Conservation (phyloP, 176 grass and related monocot species). For the Aegilops umbellulata region DNA sequence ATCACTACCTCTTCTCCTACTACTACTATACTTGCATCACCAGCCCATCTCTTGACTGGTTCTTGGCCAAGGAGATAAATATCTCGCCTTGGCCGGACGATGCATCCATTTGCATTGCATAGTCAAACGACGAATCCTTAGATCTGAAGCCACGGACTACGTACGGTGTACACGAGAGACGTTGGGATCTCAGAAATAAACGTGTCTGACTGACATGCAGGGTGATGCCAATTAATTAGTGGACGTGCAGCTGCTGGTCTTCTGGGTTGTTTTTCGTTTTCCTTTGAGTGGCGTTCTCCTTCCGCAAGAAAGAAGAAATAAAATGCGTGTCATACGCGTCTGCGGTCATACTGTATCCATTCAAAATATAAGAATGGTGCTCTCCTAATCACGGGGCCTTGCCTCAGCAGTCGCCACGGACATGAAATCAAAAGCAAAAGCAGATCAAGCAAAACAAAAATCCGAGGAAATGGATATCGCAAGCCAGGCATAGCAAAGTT, state of each 20-base stretch:
- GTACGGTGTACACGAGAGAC: background rate
- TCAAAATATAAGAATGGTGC: too few species aligned
- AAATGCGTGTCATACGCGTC: too few species aligned
- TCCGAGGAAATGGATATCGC: too few species aligned
- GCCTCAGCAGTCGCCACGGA: too few species aligned
- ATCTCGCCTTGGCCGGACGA: background rate
- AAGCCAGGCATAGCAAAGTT: background rate
- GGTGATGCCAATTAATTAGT: background rate
- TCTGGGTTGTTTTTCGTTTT: background rate
- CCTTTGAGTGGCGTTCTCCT: background rate
- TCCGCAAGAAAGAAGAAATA: background rate
- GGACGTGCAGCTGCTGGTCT: background rate
- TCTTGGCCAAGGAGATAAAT: conserved; percentile 9
- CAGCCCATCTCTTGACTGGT: conserved; percentile 23
- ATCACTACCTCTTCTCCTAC: background rate
- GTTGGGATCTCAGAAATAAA: conserved; percentile 2
- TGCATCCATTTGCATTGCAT: background rate
- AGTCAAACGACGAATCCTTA: background rate
- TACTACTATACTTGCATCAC: conserved; percentile 4
- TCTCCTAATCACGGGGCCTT: too few species aligned
- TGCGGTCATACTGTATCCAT: too few species aligned
- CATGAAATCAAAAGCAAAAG: too few species aligned
- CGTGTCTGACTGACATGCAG: background rate
- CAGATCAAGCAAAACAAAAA: too few species aligned
- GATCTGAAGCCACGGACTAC: background rate